Evolutionary conservation across 2,329 filamentous ascomycete genomes (phyloP).

Genomic region (Cladobotryum protrusum): DNA sequence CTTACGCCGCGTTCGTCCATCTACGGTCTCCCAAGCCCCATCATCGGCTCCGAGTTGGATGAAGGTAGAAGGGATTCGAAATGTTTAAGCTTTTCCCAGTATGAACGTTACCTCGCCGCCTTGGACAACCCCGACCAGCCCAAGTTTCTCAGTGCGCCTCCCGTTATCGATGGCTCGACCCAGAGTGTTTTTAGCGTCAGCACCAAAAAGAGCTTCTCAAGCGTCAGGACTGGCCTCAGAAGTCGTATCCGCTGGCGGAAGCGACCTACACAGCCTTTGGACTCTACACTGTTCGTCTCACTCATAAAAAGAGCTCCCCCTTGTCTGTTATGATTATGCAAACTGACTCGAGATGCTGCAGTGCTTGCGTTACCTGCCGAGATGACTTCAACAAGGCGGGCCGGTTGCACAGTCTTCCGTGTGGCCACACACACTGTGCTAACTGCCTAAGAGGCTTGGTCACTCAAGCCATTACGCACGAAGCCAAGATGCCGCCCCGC

Average conservation of each 20-base stretch:
- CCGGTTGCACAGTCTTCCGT: slow-evolving; percentile 45
- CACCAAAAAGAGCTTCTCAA: slow-evolving; percentile 39
- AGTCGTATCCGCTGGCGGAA: slow-evolving; percentile 37
- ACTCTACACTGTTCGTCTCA: slow-evolving; percentile 27
- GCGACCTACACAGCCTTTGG: slow-evolving; percentile 28
- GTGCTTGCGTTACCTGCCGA: slow-evolving; percentile 52
- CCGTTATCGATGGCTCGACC: slow-evolving; percentile 24
- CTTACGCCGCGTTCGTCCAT: slow-evolving; percentile 39
- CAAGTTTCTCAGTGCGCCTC: slow-evolving; percentile 31
- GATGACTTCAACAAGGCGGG: slow-evolving; percentile 42
- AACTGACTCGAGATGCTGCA: slow-evolving; percentile 20
- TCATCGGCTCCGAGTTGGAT: slow-evolving; percentile 10
- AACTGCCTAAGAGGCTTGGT: slow-evolving; percentile 49
- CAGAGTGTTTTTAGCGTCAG: slow-evolving; percentile 40
- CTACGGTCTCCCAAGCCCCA: slow-evolving; percentile 21
- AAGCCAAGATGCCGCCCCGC: slow-evolving; percentile 56
- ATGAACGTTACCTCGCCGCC: slow-evolving; percentile 45
- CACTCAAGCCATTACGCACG: slow-evolving; percentile 47
- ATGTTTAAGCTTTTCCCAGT: slow-evolving; percentile 42
- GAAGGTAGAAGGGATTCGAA: slow-evolving; percentile 24
- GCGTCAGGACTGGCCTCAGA: slow-evolving; percentile 39
- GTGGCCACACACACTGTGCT: slow-evolving; percentile 53
- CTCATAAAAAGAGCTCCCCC: background rate
- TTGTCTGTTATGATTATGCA: background rate
- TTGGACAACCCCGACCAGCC: slow-evolving; percentile 36